A percentile compares a stretch with the other conserved stretches of the same genome.
These are phyloP conservation scores for Phytophthora sp. DNA, from an alignment of 352 stramenopile genomes.

Conservation along the genomic window DNA sequence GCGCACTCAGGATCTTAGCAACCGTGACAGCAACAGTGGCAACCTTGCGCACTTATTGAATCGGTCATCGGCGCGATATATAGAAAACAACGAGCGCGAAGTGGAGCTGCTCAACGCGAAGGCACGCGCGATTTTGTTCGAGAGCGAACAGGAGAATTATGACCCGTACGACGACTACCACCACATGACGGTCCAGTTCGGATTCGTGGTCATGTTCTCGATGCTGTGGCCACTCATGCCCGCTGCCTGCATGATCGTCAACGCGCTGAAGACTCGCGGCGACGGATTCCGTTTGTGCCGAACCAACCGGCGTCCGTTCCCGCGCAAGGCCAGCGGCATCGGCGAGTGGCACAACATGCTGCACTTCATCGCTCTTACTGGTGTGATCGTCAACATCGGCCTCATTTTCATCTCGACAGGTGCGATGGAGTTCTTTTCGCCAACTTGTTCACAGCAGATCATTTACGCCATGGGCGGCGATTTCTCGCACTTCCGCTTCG, in stretches of 20 bases:
- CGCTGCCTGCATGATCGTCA: conserved; percentile 75
- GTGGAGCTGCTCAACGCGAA: conserved; percentile 75
- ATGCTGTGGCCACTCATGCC: conserved; percentile 87
- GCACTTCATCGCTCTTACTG: conserved; percentile 66
- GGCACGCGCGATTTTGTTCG: conserved; percentile 73
- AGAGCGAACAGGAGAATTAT: conserved; percentile 80
- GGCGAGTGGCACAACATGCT: conserved; percentile 80
- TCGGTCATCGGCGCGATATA: conserved; percentile 66
- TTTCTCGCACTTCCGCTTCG: conserved; percentile 72
- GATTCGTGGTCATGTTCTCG: conserved; percentile 89
- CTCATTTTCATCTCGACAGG: conserved; percentile 83
- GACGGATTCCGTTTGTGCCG: conserved; percentile 78
- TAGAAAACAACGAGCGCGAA: conserved; percentile 69
- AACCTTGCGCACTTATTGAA: conserved; percentile 54
- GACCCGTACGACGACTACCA: conserved; percentile 87
- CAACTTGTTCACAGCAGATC: conserved; percentile 57
- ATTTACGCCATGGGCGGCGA: conserved; percentile 57
- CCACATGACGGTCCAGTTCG: conserved; percentile 81
- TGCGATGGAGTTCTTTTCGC: conserved; percentile 76
- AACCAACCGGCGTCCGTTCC: conserved; percentile 76
- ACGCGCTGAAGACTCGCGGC: conserved; percentile 80
- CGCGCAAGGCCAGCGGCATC: conserved; percentile 73
- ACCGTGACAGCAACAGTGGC: conserved; percentile 6
- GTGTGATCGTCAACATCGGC: conserved; percentile 79
- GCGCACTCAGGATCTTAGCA: background rate